Evolutionary conservation across 176 grass and related monocot genomes (phyloP).

Genomic region (Zea luxurians): DNA sequence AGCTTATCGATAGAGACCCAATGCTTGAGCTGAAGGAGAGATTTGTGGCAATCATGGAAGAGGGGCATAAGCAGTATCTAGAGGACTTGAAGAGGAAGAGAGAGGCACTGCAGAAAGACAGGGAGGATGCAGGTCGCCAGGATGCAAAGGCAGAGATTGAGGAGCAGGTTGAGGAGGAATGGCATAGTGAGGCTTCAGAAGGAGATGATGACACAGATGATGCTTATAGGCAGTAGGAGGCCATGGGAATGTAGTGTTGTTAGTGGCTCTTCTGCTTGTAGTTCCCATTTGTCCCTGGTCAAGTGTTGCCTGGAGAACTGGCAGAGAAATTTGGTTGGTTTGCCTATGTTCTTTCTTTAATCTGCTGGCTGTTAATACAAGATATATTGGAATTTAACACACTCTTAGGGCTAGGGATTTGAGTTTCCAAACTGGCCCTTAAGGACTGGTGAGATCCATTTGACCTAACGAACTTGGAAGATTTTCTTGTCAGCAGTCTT

Average conservation of each 20-base stretch:
- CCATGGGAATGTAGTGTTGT: neutral
- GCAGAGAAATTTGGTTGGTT: too few relatives aligned
- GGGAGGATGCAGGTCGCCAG: constrained; percentile 26
- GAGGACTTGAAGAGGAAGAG: constrained; percentile 56
- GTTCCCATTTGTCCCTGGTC: neutral
- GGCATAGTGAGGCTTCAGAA: constrained; percentile 10
- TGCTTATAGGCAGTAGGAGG: neutral
- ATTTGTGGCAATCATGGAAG: constrained; percentile 72
- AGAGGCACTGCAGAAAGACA: constrained; percentile 51
- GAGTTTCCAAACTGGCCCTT: too few relatives aligned
- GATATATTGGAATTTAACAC: neutral
- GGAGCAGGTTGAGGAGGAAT: constrained; percentile 16
- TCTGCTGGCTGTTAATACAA: neutral
- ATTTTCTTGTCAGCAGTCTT: constrained; percentile 4
- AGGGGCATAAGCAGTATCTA: constrained; percentile 67
- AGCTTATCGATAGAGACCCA: constrained; percentile 72
- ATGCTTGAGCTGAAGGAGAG: constrained; percentile 74
- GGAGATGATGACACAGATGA: constrained; percentile 15
- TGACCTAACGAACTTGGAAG: constrained; percentile 23
- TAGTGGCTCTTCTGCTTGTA: neutral
- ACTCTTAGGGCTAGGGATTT: neutral
- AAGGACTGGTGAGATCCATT: neutral
- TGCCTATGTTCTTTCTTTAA: neutral
- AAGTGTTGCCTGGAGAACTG: neutral
- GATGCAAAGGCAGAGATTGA: constrained; percentile 1